phyloP scores from a whole-genome alignment of 2,329 filamentous ascomycete genomes.

The Capronia coronata region DNA sequence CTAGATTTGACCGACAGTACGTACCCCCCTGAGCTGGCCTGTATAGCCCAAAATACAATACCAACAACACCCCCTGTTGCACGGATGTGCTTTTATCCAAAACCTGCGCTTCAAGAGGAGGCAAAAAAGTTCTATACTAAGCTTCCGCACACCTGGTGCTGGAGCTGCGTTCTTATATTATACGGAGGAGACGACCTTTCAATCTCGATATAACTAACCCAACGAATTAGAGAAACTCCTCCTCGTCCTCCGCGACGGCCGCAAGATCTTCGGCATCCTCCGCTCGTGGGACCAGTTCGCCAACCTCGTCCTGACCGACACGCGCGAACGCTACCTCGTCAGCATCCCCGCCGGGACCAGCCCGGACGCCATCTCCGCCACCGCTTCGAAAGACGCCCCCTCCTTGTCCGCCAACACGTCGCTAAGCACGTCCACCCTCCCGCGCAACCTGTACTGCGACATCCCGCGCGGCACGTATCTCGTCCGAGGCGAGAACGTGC shows the following conservation, averaged over 20 bases:
- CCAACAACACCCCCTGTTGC: no score
- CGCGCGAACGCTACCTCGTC: constrained; percentile 76
- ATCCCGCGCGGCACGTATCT: constrained; percentile 80
- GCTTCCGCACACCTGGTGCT: no score
- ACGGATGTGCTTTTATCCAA: no score
- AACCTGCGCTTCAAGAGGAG: no score
- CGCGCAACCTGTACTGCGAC: constrained; percentile 68
- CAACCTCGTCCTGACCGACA: constrained; percentile 91
- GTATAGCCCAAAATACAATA: no score
- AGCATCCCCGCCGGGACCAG: constrained; percentile 7
- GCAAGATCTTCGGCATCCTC: constrained; percentile 87
- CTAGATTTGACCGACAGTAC: constrained; percentile 95
- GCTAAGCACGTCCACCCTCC: constrained; percentile 29
- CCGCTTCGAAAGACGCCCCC: constrained; percentile 1
- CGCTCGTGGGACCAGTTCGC: constrained; percentile 98
- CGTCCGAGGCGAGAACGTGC: constrained; percentile 93
- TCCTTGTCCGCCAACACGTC: neutral
- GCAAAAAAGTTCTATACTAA: no score
- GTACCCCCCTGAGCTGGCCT: constrained; percentile 32
- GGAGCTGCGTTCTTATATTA: no score
- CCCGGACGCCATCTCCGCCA: neutral
- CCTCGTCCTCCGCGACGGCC: constrained; percentile 81
- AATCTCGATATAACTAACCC: no score
- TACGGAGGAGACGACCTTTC: no score
- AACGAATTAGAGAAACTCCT: constrained; percentile 97